Evolutionary conservation across 2,329 filamentous ascomycete species (phyloP).

Genomic region (Exophiala xenobiotica): DNA sequence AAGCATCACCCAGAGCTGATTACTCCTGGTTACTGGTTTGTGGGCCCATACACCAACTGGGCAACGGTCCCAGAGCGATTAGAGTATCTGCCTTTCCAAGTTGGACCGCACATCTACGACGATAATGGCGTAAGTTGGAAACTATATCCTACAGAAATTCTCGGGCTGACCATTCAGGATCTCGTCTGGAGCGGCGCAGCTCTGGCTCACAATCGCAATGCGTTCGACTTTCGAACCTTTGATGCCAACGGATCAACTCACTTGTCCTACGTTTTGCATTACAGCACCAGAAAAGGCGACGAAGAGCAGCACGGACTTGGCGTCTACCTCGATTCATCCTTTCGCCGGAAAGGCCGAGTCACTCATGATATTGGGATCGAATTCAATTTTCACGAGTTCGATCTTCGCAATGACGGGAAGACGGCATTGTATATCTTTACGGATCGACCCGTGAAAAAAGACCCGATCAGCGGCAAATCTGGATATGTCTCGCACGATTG

Average conservation of each 20-base stretch:
- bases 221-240: slow-evolving; percentile 12
- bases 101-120: slow-evolving; percentile 14
- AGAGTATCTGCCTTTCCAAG: slow-evolving; percentile 4
- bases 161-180: slow-evolving; percentile 4
- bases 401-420: slow-evolving; percentile 9
- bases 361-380: neutral
- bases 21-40: slow-evolving; percentile 12
- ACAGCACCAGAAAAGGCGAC: slow-evolving; percentile 21
- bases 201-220: slow-evolving; percentile 6
- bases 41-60: slow-evolving; percentile 3
- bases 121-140: slow-evolving; percentile 2
- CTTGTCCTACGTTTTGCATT: slow-evolving; percentile 9
- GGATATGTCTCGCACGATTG: slow-evolving; percentile 43
- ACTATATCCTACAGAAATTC: slow-evolving; percentile 11
- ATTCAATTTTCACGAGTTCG: slow-evolving; percentile 23
- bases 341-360: neutral
- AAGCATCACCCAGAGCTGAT: slow-evolving; percentile 2
- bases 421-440: neutral
- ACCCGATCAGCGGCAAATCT: slow-evolving; percentile 9
- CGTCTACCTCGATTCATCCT: slow-evolving; percentile 8
- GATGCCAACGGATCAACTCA: slow-evolving; percentile 3
- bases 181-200: slow-evolving; percentile 11
- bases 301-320: neutral
- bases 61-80: neutral
- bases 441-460: slow-evolving; percentile 14